Conservation (phyloP, 2,329 filamentous ascomycete species). For the Ophiosphaerella herpotricha region DNA sequence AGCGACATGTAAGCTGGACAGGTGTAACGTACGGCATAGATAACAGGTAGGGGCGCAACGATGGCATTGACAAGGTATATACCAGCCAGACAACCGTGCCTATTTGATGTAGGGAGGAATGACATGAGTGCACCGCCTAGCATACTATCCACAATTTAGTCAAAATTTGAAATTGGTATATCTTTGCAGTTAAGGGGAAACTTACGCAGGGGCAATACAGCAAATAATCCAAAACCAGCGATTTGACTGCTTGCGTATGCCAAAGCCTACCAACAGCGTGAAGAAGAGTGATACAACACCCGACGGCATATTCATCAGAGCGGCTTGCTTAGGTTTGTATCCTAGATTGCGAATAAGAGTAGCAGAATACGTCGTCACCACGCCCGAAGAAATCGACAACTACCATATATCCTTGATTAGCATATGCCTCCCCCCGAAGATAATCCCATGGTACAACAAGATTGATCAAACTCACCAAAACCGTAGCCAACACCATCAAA, state of each 20-base stretch:
- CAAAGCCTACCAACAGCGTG: slow-evolving; percentile 14
- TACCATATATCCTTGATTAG: not conserved
- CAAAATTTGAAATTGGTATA: not conserved
- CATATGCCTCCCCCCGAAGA: too few species aligned
- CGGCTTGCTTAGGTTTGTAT: slow-evolving; percentile 18
- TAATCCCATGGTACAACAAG: too few species aligned
- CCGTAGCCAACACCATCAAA: slow-evolving; percentile 32
- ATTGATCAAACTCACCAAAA: slow-evolving; percentile 6
- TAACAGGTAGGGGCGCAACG: slow-evolving; percentile 18
- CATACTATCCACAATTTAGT: slow-evolving; percentile 3
- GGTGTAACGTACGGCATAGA: slow-evolving; percentile 10
- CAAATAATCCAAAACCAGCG: slow-evolving; percentile 32
- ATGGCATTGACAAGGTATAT: slow-evolving; percentile 27
- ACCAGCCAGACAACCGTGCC: slow-evolving; percentile 19
- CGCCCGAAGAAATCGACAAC: slow-evolving; percentile 18
- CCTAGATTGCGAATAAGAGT: slow-evolving; percentile 26
- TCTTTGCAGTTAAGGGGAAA: not conserved
- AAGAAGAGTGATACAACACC: slow-evolving; percentile 22
- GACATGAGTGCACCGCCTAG: slow-evolving; percentile 19
- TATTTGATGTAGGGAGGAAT: slow-evolving; percentile 19
- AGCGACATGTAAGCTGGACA: not conserved
- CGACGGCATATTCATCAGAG: slow-evolving; percentile 25
- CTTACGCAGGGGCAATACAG: slow-evolving; percentile 19
- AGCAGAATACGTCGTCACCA: slow-evolving; percentile 25
- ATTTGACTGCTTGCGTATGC: slow-evolving; percentile 15